Base-by-base conservation (phyloP, 2,329 filamentous ascomycete species). In the Paraconiothyrium brasiliense region DNA sequence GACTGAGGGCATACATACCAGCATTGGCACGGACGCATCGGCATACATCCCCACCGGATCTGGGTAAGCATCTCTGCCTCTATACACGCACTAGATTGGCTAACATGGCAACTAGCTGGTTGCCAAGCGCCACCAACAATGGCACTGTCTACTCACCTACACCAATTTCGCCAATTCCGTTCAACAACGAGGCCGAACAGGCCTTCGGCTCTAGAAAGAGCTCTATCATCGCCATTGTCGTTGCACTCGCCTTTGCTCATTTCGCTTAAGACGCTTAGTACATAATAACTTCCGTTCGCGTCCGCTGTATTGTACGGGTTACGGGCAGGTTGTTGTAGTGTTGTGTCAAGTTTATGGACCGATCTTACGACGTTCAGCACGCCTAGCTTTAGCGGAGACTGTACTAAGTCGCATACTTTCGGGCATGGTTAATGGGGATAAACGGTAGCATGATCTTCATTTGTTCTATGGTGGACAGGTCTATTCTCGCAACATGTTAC, bases 401-500 rank as follows among this genome's bases (percentile, higher is more conserved):
- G 37, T 48, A 58, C 51, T 67, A 64, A 63, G 35, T 51, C 43
- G 61, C 65, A 73, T 73, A 66, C 52, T 67, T 69, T 70, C 49
- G 59, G 32, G 48, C 48, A 55, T 59, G 60, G 54, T 59, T 60
- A 59, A 67, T 60, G 58, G 56, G 39, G 58, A 57, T 48, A 20
- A 20, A 57, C 55, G 63, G 60, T 58, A 39, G 55, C 61, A 44
- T 58, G 63, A 67, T 71, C 67, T 73, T 70, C 58, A 56, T 60
- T 60, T 62, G 67, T 68, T 70, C 59, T 62, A 69, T 73, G 70
- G 64, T 34, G 52, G 52, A 64, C 66, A 74, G 65, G 64, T 41
- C 65, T 74, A 69, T 65, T 64, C 58, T 58, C 67, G 64, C 67
- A 60, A 75, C 68, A 70, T 76, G 67, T 65, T 76, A 74, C 60